phyloP scores from a whole-genome alignment of 345 rosid species.

The Camelina laxa region DNA sequence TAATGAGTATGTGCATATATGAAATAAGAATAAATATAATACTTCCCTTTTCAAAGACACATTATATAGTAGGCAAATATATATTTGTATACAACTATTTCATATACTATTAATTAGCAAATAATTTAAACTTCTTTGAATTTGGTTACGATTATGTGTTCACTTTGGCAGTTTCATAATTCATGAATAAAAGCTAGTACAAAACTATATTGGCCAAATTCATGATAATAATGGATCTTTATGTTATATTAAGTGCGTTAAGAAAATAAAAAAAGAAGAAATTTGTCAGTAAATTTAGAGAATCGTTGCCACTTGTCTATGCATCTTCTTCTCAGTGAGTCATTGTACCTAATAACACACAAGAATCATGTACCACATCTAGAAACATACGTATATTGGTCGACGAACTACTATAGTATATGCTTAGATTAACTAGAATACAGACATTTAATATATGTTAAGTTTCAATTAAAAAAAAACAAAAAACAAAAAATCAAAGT shows the following conservation, averaged over 20 bases:
- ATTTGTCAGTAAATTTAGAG: not conserved
- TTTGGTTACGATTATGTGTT: not conserved
- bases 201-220: not conserved
- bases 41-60: not conserved
- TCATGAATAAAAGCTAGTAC: not conserved
- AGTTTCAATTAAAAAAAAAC: not conserved
- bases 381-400: too few relatives aligned
- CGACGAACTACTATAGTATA: too few relatives aligned
- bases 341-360: too few relatives aligned
- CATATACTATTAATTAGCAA: not conserved
- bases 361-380: too few relatives aligned
- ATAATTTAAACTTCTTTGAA: too few relatives aligned
- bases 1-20: not conserved
- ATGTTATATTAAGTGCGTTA: not conserved
- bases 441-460: not conserved
- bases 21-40: not conserved
- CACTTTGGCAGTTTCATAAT: not conserved
- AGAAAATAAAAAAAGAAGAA: constrained; percentile 18
- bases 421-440: too few relatives aligned
- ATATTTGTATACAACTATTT: not conserved
- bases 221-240: not conserved
- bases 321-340: too few relatives aligned
- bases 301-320: too few relatives aligned
- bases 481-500: not conserved
- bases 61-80: not conserved